Evolutionary conservation across 257 asterid genomes (phyloP).

Genomic region (Nicotiana sylvestris): DNA sequence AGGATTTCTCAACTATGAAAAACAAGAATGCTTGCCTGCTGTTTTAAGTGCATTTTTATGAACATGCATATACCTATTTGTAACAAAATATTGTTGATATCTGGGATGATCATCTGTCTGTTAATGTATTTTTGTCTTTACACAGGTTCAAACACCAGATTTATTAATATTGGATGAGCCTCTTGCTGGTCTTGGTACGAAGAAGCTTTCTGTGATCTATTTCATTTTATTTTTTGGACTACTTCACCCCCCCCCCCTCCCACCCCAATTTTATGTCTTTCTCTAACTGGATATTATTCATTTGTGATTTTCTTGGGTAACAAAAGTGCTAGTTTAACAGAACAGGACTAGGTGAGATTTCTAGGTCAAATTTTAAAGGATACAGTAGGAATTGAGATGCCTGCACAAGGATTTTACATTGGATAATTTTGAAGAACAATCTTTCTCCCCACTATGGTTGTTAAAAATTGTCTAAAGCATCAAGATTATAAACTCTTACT

Average conservation of each 20-base stretch:
- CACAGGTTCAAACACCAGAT: conserved; percentile 87
- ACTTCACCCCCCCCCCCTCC: background rate
- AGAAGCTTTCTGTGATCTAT: conserved; percentile 15
- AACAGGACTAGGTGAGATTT: background rate
- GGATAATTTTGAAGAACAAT: background rate
- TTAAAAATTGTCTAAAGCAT: background rate
- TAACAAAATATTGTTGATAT: background rate
- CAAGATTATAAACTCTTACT: background rate
- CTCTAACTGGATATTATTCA: background rate
- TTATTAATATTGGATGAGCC: conserved; percentile 89
- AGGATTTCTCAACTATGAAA: conserved; percentile 27
- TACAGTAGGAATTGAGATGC: background rate
- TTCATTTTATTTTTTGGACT: background rate
- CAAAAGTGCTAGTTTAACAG: background rate
- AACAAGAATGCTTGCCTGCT: background rate
- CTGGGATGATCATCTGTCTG: conserved; percentile 22
- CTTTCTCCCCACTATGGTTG: background rate
- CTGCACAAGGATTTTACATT: background rate
- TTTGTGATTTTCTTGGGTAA: background rate
- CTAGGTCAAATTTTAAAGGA: background rate
- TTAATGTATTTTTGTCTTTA: conserved; percentile 18
- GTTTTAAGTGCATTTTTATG: background rate
- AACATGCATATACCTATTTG: background rate
- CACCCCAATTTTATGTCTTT: background rate
- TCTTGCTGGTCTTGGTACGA: conserved; percentile 97